Conservation (phyloP, 768 basidiomycete genomes). For the Trametes meyenii region DNA sequence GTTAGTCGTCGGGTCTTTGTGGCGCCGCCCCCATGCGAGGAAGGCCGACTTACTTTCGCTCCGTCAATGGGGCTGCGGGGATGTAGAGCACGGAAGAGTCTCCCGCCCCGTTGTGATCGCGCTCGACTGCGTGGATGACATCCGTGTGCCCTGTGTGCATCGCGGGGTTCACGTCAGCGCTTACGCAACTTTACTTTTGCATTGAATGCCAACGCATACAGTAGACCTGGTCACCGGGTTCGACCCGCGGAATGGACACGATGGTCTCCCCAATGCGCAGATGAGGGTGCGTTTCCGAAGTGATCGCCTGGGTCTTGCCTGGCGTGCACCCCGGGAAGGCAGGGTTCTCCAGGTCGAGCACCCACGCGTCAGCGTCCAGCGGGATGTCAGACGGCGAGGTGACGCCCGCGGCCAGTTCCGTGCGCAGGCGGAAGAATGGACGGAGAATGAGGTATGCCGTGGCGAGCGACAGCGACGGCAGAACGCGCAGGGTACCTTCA, state of each 20-base stretch:
- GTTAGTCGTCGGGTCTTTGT: neutral
- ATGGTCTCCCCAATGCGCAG: conserved; percentile 61
- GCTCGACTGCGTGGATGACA: conserved; percentile 49
- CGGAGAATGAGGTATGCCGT: conserved; percentile 74
- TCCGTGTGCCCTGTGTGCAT: conserved; percentile 37
- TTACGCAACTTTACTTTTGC: neutral
- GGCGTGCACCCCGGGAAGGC: conserved; percentile 33
- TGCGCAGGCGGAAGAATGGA: conserved; percentile 69
- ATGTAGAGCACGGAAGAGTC: conserved; percentile 81
- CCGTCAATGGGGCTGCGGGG: conserved; percentile 67
- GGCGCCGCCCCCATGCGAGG: neutral
- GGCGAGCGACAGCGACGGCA: conserved; percentile 63
- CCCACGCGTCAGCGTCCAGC: conserved; percentile 32
- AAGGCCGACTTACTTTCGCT: conserved; percentile 39
- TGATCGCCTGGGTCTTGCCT: conserved; percentile 47
- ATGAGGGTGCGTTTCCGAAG: conserved; percentile 63
- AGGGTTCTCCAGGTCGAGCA: conserved; percentile 28
- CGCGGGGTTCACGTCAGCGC: neutral
- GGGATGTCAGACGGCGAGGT: conserved; percentile 15
- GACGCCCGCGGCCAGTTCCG: conserved; percentile 28
- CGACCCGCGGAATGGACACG: conserved; percentile 66
- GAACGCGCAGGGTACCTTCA: conserved; percentile 69
- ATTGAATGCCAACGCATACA: conserved; percentile 37
- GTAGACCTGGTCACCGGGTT: conserved; percentile 77
- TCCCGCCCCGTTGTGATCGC: conserved; percentile 52